Percentiles rank a stretch among this genome's conserved stretches.
Conservation (phyloP, 2,329 filamentous ascomycete genomes). For the Lithohypha guttulata region DNA sequence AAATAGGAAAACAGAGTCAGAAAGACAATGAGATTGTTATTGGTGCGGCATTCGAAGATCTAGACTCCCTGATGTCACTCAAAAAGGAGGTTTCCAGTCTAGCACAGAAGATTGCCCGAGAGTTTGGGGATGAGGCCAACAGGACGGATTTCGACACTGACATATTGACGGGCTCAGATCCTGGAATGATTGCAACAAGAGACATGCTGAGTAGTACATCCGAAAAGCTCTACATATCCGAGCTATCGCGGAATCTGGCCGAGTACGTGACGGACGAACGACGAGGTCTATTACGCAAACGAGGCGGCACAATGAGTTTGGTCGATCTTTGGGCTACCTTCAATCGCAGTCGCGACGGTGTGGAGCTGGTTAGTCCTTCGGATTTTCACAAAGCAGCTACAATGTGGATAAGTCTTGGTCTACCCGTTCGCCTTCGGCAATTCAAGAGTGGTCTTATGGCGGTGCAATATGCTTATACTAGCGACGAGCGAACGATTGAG, state of each 20-base stretch:
- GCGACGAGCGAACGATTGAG: conserved; percentile 78
- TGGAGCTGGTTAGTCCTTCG: conserved; percentile 81
- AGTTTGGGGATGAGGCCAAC: conserved; percentile 45
- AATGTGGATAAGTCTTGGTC: conserved; percentile 75
- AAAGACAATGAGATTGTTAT: conserved; percentile 92
- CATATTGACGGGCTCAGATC: conserved; percentile 66
- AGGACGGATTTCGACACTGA: conserved; percentile 58
- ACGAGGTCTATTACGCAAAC: conserved; percentile 62
- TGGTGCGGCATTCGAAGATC: conserved; percentile 85
- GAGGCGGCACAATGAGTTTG: conserved; percentile 78
- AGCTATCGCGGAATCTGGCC: conserved; percentile 71
- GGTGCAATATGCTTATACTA: conserved; percentile 77
- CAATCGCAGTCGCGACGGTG: conserved; percentile 82
- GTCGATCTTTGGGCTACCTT: conserved; percentile 92
- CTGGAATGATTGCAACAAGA: conserved; percentile 86
- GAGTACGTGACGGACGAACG: conserved; percentile 83
- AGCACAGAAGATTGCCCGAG: conserved; percentile 73
- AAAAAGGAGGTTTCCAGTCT: conserved; percentile 93
- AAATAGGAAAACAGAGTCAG: conserved; percentile 68
- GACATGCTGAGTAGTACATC: conserved; percentile 75
- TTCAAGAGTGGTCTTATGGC: conserved; percentile 94
- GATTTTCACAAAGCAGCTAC: conserved; percentile 86
- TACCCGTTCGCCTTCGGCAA: conserved; percentile 74
- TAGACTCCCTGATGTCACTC: conserved; percentile 93
- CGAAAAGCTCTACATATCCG: conserved; percentile 75